These are phyloP conservation scores for Epithele typhae DNA, from an alignment of 768 basidiomycete species.

Conservation along the genomic window DNA sequence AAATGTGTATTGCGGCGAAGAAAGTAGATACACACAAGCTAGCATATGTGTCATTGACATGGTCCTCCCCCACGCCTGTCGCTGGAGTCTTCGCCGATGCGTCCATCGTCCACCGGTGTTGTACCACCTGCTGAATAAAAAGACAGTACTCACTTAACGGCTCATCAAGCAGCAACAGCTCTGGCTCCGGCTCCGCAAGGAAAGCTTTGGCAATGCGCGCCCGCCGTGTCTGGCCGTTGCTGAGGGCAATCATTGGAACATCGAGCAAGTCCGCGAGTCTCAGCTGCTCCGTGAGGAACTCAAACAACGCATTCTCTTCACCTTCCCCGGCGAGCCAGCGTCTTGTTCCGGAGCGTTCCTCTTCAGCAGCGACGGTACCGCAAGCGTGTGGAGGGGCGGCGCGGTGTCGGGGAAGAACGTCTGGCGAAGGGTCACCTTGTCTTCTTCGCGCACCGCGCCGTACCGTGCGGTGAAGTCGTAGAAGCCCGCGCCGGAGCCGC, in stretches of 20 bases:
- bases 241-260: constrained; percentile 78
- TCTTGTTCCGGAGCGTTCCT: constrained; percentile 8
- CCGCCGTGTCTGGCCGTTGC: constrained; percentile 88
- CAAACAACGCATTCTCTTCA: constrained; percentile 37
- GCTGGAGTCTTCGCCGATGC: too few species aligned
- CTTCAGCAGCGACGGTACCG: constrained; percentile 22
- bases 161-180: constrained; percentile 85
- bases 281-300: constrained; percentile 50
- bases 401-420: constrained; percentile 54
- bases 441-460: constrained; percentile 82
- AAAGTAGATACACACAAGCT: too few species aligned
- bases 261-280: constrained; percentile 64
- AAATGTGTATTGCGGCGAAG: too few species aligned
- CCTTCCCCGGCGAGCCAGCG: constrained; percentile 13
- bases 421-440: constrained; percentile 70
- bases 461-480: constrained; percentile 93
- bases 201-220: constrained; percentile 81
- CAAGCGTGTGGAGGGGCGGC: constrained; percentile 21
- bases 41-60: too few species aligned
- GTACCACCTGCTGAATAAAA: background rate
- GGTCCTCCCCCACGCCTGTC: too few species aligned
- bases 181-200: constrained; percentile 55
- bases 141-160: constrained; percentile 67
- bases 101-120: too few species aligned
- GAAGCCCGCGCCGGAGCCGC: constrained; percentile 64